Base-by-base conservation (phyloP, 2,329 filamentous ascomycete species). In the Drechslerella stenobrocha region DNA sequence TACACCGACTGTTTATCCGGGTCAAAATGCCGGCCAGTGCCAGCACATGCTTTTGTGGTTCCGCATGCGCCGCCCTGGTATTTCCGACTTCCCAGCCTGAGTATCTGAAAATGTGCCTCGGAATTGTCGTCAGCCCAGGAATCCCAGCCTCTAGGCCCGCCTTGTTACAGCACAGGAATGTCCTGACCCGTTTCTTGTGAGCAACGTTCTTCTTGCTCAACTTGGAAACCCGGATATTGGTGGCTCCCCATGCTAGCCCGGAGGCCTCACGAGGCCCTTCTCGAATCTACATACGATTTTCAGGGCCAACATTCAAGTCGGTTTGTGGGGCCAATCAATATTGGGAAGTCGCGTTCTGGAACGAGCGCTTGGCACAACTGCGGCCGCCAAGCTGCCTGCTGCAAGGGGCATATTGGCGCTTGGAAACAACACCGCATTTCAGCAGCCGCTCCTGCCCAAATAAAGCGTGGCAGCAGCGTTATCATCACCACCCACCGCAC, bases 201-300 rank as follows among this genome's bases (percentile, higher is more conserved):
- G 34, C 55, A 56, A 45, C 55, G 50, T 60, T 56, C 52, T 59
- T 46, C 35, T 46, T 59, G n/a, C 63, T 60, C 18, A 60, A 67
- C 55, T 67, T 40, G 63, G 63, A 59, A 67, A 67, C 51, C 55
- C 50, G 63, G 63, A 67, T 45, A 26, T 24, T 53, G 52, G 58
- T 56, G 50, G 46, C 45, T 58, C 37, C 37, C 60, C 60, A 47
- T 65, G 52, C 52, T 30, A 52, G 46, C 47, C 46, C 47, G 47
- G 28, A 53, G 52, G 46, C 35, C 50, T 47, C 47, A 40, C 23
- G 60, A 42, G 60, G 47, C 32, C 35, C 46, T 64, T 50, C 50
- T 52, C 59, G 52, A 66, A 60, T 60, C 9, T 9, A 67, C 63
- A 56, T 67, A 51, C 50, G 63, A 67, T 67, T 51, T 67, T 67